phyloP scores from a whole-genome alignment of 1,284 basidiomycete species.

The Erythrobasidium hasegawianum region DNA sequence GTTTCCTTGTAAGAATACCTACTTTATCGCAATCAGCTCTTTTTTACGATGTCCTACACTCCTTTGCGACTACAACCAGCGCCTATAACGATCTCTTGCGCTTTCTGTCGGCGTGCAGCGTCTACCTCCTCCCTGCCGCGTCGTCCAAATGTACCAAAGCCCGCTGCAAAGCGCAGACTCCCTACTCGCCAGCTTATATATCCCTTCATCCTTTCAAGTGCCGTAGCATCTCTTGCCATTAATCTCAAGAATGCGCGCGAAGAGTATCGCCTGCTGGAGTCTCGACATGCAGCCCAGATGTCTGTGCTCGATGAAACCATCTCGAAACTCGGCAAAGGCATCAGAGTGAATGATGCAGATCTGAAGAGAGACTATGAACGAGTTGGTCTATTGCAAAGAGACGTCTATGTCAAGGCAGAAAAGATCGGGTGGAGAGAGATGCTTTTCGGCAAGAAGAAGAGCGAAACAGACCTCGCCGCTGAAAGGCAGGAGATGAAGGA shows the following conservation, averaged over 20 bases:
- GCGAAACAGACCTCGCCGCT: conserved; percentile 30
- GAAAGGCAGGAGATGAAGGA: conserved; percentile 38
- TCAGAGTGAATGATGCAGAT: conserved; percentile 32
- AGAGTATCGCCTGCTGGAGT: conserved; percentile 18
- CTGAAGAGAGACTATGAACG: conserved; percentile 39
- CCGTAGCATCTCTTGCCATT: conserved; percentile 42
- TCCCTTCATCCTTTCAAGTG: conserved; percentile 41
- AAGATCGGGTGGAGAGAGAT: conserved; percentile 42
- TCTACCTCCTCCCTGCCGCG: not conserved
- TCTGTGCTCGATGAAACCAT: conserved; percentile 37
- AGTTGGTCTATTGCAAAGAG: conserved; percentile 34
- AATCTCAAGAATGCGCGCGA: conserved; percentile 41
- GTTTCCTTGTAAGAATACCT: too few species aligned
- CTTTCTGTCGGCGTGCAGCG: not conserved
- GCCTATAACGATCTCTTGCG: too few species aligned
- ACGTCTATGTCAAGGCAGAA: conserved; percentile 17
- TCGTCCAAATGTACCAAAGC: conserved; percentile 21
- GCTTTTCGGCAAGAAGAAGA: conserved; percentile 41
- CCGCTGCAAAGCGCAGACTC: not conserved
- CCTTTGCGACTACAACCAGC: too few species aligned
- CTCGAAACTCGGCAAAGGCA: not conserved
- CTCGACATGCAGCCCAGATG: conserved; percentile 38
- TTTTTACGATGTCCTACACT: too few species aligned
- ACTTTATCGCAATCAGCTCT: too few species aligned
- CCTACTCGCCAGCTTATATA: conserved; percentile 33